Conservation (phyloP, 768 basidiomycete species). For the Mycena olivaceomarginata region DNA sequence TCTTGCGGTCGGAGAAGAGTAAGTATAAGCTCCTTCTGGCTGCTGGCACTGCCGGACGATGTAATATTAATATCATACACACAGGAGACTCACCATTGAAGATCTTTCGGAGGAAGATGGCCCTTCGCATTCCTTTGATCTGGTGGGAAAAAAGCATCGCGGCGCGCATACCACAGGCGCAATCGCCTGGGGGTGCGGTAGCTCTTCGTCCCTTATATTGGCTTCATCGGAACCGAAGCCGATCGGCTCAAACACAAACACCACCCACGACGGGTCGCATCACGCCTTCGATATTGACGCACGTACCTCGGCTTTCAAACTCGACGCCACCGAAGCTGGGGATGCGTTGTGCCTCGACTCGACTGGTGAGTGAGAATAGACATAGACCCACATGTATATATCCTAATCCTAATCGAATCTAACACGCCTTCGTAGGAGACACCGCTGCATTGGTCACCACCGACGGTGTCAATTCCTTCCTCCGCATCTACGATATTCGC, state of each 20-base stretch:
- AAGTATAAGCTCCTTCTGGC: constrained; percentile 49
- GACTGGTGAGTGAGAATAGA: constrained; percentile 63
- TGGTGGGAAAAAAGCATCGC: constrained; percentile 41
- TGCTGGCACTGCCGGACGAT: no score
- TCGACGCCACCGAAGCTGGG: constrained; percentile 71
- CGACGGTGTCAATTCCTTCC: constrained; percentile 43
- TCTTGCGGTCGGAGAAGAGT: constrained; percentile 67
- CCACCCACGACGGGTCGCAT: constrained; percentile 63
- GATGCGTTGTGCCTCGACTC: constrained; percentile 70
- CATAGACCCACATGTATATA: no score
- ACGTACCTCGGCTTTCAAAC: constrained; percentile 50
- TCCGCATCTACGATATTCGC: constrained; percentile 74
- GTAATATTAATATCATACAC: background rate
- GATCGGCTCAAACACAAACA: no score
- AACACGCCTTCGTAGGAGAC: constrained; percentile 31
- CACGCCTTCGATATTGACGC: constrained; percentile 66
- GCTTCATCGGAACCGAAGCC: constrained; percentile 80
- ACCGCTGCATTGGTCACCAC: constrained; percentile 57
- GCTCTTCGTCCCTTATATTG: constrained; percentile 65
- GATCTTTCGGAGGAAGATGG: constrained; percentile 15
- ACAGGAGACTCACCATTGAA: constrained; percentile 33
- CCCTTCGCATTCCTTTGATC: constrained; percentile 38
- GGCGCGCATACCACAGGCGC: constrained; percentile 60
- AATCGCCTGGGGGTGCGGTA: constrained; percentile 71
- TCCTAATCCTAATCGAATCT: background rate